These are phyloP conservation scores for Abrus precatorius DNA, from an alignment of 306 rosid species.

Conservation along the genomic window DNA sequence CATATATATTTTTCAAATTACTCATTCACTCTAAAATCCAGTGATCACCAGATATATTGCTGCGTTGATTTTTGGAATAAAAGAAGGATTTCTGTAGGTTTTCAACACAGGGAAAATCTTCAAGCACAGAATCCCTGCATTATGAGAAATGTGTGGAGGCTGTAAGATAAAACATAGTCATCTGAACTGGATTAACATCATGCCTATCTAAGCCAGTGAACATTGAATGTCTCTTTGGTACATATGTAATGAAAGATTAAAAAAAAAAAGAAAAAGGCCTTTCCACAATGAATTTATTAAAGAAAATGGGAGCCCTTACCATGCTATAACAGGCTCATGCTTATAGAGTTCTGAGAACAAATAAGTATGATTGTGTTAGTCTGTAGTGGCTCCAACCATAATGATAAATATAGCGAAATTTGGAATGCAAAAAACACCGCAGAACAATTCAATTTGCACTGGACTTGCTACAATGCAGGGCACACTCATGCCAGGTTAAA, in stretches of 20 bases:
- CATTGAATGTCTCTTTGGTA: conserved; percentile 56
- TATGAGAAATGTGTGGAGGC: conserved; percentile 43
- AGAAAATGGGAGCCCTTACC: conserved; percentile 52
- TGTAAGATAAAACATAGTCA: conserved; percentile 38
- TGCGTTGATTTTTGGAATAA: conserved; percentile 57
- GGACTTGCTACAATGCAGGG: conserved; percentile 53
- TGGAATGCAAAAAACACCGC: conserved; percentile 56
- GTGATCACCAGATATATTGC: conserved; percentile 49
- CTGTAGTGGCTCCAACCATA: conserved; percentile 44
- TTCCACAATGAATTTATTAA: conserved; percentile 29
- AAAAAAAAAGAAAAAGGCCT: conserved; percentile 35
- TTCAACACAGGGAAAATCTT: conserved; percentile 62
- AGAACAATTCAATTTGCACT: conserved; percentile 64
- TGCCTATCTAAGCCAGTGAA: conserved; percentile 52
- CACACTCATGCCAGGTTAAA: conserved; percentile 51
- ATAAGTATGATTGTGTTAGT: conserved; percentile 47
- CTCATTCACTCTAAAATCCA: conserved; percentile 36
- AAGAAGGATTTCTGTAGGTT: conserved; percentile 52
- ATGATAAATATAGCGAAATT: conserved; percentile 49
- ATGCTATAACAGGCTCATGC: conserved; percentile 47
- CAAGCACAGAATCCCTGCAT: conserved; percentile 77
- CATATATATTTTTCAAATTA: conserved; percentile 37
- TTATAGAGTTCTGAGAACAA: conserved; percentile 46
- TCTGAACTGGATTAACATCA: conserved; percentile 28
- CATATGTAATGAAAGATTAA: conserved; percentile 31